phyloP scores from a whole-genome alignment of 176 grass and related monocot species.

The Luzula sylvatica region DNA sequence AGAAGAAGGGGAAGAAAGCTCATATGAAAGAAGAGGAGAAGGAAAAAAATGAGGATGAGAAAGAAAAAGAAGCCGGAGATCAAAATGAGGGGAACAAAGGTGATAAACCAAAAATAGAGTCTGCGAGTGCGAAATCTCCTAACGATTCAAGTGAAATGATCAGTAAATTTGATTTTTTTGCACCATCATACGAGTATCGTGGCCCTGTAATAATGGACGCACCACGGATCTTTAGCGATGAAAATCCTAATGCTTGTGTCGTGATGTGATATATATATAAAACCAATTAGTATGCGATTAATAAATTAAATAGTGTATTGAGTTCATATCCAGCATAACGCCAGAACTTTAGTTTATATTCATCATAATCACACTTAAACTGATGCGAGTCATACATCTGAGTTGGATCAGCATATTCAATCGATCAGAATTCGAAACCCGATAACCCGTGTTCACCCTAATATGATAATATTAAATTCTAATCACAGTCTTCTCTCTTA shows the following conservation, averaged over 20 bases:
- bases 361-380: too few species aligned
- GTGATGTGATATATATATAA: constrained; percentile 49
- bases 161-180: constrained; percentile 31
- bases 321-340: too few species aligned
- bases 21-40: constrained; percentile 5
- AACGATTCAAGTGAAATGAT: constrained; percentile 16
- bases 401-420: too few species aligned
- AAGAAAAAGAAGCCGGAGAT: constrained; percentile 1
- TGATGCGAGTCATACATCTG: too few species aligned
- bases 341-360: too few species aligned
- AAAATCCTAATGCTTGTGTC: constrained; percentile 93
- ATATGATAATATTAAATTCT: too few species aligned
- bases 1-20: constrained; percentile 6
- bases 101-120: constrained; percentile 9
- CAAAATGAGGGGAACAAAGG: constrained; percentile 25
- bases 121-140: constrained; percentile 22
- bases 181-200: constrained; percentile 13
- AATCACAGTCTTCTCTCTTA: too few species aligned
- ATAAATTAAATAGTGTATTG: too few species aligned
- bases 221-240: constrained; percentile 95
- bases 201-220: constrained; percentile 36
- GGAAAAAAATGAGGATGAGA: not conserved
- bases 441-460: too few species aligned
- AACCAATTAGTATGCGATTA: too few species aligned
- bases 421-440: too few species aligned